Evolutionary conservation across 768 basidiomycete species (phyloP), one percentile per base, ranked within the genome.

Genomic region (Sporobolomyces phaffii): DNA sequence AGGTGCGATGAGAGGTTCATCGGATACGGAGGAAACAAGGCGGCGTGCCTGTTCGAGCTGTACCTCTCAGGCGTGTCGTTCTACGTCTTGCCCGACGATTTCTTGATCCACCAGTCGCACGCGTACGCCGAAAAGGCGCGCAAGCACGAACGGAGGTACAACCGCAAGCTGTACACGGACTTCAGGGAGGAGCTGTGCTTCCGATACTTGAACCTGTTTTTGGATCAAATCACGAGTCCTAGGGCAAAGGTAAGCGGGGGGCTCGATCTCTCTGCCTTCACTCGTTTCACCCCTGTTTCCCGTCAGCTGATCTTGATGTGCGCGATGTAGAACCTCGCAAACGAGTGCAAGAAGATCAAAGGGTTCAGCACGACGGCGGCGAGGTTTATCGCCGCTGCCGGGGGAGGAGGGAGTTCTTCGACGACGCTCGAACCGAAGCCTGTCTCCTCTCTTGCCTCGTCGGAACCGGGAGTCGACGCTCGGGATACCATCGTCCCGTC

Each of bases 1-100:
- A 90, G 89, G 89, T 92, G 90, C 73, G 90, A 92, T 73, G 90
- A 91, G 76, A 84, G 90, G 38, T 93, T 93, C 74, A 82, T 91
- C 50, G 91, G 91, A 2, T 92, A 92, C 76, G 91, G 91, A 6
- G 89, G 86, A 56, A 93, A 93, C 80, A 93, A 93, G 77, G 91
- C 91, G 2, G 90, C 91, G 14, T 92, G 91, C 75, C 81, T 91
- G 41, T 91, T 87, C 75, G 91, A 91, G 76, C 89, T 93, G 84
- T 90, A 90, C 78, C 80, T 93, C 10, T 86, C 89, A 17, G 91
- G 91, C 4, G 83, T 91, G 43, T 85, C 85, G 28, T 91, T 85
- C 77, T 89, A 86, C 75, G 88, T 93, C 31, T 82, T 92, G 17
- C 80, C 86, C 15, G 89, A 92, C 76, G 89, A 93, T 77, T 93